Conservation (phyloP, 2,329 filamentous ascomycete genomes). For the Phaeomoniella chlamydospora region DNA sequence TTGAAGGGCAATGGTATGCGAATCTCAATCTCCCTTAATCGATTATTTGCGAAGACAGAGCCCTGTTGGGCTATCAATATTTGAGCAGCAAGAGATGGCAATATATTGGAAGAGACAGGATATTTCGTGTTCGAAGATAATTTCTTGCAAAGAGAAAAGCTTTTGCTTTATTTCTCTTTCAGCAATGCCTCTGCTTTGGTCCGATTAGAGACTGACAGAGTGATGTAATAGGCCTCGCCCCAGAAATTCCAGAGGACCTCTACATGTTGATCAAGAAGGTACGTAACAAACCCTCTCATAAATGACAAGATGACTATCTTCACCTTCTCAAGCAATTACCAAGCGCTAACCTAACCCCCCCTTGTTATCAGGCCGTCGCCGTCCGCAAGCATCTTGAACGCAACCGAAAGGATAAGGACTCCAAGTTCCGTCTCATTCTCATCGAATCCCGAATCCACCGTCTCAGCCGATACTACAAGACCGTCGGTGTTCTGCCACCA, state of each 20-base stretch:
- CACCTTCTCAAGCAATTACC: not conserved
- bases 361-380: constrained; percentile 57
- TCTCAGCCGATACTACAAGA: constrained; percentile 99
- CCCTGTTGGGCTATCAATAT: not conserved
- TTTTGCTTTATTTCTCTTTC: not conserved
- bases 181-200: constrained; percentile 75
- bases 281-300: constrained; percentile 13
- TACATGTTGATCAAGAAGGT: constrained; percentile 99
- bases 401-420: constrained; percentile 99
- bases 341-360: constrained; percentile 8
- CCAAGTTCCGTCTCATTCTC: constrained; percentile 99
- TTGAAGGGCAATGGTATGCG: constrained; percentile 92
- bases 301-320: not conserved
- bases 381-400: constrained; percentile 99
- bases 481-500: constrained; percentile 66
- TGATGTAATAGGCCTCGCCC: constrained; percentile 89
- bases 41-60: not conserved
- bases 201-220: constrained; percentile 73
- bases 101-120: not conserved
- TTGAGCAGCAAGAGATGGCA: constrained; percentile 4
- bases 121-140: too few relatives aligned
- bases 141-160: not conserved
- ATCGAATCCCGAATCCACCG: constrained; percentile 99
- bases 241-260: constrained; percentile 97
- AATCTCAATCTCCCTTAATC: constrained; percentile 10